Base-by-base conservation (phyloP, 1,139 yeast genomes). In the Hyphopichia wangnamkhiaoensis region DNA sequence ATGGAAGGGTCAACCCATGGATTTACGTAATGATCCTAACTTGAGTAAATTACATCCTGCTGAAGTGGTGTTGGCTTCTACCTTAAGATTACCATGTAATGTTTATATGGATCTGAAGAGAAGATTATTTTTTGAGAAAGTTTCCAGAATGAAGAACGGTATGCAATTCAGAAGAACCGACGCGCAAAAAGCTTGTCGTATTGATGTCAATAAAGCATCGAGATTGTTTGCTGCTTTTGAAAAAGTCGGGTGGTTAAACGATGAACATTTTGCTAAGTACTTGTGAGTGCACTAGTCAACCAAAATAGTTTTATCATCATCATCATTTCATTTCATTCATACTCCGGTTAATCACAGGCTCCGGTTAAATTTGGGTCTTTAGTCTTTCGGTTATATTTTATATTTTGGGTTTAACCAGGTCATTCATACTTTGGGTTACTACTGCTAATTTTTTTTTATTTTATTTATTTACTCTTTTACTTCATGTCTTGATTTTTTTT, bases 1-100 rank as follows among this genome's bases (percentile, higher is more conserved):
- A 58, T 93, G 98, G 98, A 91, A 91, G 67, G 98, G 98, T 9
- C 95, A 90, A 53, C 95, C 97, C 31, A 89, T 93, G 96, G 95
- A 88, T 61, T 74, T 93, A 44, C 72, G 84, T 12, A 56, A 63
- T 30, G 98, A 93, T 62, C 95, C 96, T 19, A 74, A 87, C 49
- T 63, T 76, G 39, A 68, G 68, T 37, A 76, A 82, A 52, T 71
- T 93, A 48, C 97, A 91, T 60, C 96, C 97, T 0, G 96, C 96
- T 2, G 98, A 93, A 64, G 74, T 84, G n/a, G 72, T 78, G 33
- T 71, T 93, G 46, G 98, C 98, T 4, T 84, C 95, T 16, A 84
- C 84, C n/a, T 73, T 93, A 55, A 76, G 98, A 58, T 73, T 93
- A 48, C 95, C 97, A 5, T 85, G 91, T 42, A 86, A 84, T 47